Base-by-base conservation (phyloP, 2,329 filamentous ascomycete species). In the Colletotrichum sp. region DNA sequence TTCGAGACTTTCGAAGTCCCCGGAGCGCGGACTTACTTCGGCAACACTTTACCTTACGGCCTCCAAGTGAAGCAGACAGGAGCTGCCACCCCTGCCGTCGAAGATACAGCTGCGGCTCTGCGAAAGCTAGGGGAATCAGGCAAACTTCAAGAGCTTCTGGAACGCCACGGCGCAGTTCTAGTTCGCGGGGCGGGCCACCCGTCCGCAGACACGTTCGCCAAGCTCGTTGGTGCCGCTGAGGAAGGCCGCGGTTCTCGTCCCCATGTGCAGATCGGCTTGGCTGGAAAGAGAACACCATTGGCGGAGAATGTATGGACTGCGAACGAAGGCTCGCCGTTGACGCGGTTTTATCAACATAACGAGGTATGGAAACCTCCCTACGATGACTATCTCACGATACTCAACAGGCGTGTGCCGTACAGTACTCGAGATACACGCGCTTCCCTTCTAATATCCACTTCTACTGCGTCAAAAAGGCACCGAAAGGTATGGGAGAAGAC, bases 211-310 rank as follows among this genome's bases (percentile, higher is more conserved):
- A 80, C 77, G 18, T 80, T 80, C 21, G 77, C 79, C 4, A 70
- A 71, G 32, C 55, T 78, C 18, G 67, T 78, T 7, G 74, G 74
- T 13, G 77, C 75, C 3, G 75, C 68, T 3, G 77, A 77, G 26
- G 55, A 72, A 30, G 75, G 61, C 13, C 72, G 75, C 7, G 75
- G 75, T 16, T 75, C 76, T n/a, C 34, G 16, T 18, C 77, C 75
- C 8, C 71, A 87, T 87, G 86, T 82, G 21, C 70, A 76, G 34
- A 73, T 76, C n/a, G 74, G 74, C 12, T 66, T 79, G 64, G 78
- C 78, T 26, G 78, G 78, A 3, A 79, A 79, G 16, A 67, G 77
- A 59, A 79, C 73, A 7, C 57, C 67, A 1, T 30, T 77, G 16
- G 78, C 71, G 12, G 60, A 77, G 18, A 78, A 79, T 21, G 74